Percentiles rank a stretch among this genome's conserved stretches.
Evolutionary conservation across 2,329 filamentous ascomycete genomes (phyloP).

Genomic region (Drechslera avenae): DNA sequence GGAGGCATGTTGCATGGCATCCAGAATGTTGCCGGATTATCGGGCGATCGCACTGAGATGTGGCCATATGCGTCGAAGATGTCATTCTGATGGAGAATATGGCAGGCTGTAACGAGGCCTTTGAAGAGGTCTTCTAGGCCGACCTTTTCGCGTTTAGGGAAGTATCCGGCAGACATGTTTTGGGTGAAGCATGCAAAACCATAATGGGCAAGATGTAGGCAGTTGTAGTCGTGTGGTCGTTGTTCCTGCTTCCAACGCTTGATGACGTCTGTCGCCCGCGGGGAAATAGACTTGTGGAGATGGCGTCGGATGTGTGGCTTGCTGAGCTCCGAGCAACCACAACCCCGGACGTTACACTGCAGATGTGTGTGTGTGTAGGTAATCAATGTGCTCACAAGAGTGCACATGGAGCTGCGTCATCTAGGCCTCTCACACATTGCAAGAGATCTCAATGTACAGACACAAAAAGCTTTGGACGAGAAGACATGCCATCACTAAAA

Average conservation of each 20-base stretch:
- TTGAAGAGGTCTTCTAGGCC: conserved; percentile 47
- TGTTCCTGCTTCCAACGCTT: conserved; percentile 13
- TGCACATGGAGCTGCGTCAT: no score
- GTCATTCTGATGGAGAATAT: conserved; percentile 59
- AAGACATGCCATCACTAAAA: no score
- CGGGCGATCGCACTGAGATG: conserved; percentile 59
- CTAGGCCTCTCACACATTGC: no score
- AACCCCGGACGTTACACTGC: no score
- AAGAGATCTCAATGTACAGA: no score
- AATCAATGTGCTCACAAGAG: no score
- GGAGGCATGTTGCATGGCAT: conserved; percentile 52
- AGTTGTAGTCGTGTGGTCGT: conserved; percentile 2
- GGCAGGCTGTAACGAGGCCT: conserved; percentile 54
- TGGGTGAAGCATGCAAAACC: not conserved
- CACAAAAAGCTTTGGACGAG: no score
- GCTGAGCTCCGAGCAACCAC: not conserved
- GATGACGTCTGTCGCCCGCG: conserved; percentile 26
- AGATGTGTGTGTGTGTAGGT: no score
- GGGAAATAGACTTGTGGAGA: conserved; percentile 12
- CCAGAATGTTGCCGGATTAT: conserved; percentile 54
- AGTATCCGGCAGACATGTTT: conserved; percentile 45
- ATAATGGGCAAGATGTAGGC: not conserved
- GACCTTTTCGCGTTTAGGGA: conserved; percentile 47
- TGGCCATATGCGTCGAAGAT: conserved; percentile 63
- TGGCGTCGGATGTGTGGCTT: conserved; percentile 2